These are phyloP conservation scores for Vicia sativa DNA, from an alignment of 306 rosid genomes.

Conservation along the genomic window DNA sequence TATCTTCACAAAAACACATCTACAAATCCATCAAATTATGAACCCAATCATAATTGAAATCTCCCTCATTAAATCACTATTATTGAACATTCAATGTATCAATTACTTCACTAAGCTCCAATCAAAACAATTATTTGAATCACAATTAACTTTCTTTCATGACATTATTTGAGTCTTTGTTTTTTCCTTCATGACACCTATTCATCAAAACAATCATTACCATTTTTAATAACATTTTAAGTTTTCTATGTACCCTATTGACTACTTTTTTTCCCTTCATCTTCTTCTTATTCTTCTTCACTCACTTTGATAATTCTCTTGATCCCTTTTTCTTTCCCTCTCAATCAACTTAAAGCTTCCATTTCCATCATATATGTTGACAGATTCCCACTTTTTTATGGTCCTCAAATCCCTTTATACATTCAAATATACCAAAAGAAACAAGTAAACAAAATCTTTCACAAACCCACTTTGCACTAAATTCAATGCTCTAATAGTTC, in stretches of 20 bases:
- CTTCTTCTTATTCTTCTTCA: constrained; percentile 1
- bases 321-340: constrained; percentile 38
- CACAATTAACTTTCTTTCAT: constrained; percentile 12
- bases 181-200: constrained; percentile 22
- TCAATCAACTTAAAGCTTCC: constrained; percentile 37
- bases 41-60: constrained; percentile 14
- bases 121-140: constrained; percentile 8
- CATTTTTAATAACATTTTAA: constrained; percentile 8
- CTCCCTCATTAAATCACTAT: constrained; percentile 6
- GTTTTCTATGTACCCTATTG: neutral
- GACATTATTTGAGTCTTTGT: constrained; percentile 12
- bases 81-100: constrained; percentile 40
- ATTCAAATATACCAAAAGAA: constrained; percentile 34
- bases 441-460: constrained; percentile 55
- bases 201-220: neutral
- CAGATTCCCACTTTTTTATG: constrained; percentile 44
- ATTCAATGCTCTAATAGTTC: constrained; percentile 56
- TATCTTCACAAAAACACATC: constrained; percentile 14
- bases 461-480: constrained; percentile 58
- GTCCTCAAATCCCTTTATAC: constrained; percentile 55
- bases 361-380: constrained; percentile 41
- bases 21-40: constrained; percentile 24
- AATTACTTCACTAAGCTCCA: neutral
- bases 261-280: neutral
- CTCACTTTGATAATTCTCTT: constrained; percentile 5